Base-by-base conservation (phyloP, 495 filamentous ascomycete genomes). In the Aspergillus leporis region DNA sequence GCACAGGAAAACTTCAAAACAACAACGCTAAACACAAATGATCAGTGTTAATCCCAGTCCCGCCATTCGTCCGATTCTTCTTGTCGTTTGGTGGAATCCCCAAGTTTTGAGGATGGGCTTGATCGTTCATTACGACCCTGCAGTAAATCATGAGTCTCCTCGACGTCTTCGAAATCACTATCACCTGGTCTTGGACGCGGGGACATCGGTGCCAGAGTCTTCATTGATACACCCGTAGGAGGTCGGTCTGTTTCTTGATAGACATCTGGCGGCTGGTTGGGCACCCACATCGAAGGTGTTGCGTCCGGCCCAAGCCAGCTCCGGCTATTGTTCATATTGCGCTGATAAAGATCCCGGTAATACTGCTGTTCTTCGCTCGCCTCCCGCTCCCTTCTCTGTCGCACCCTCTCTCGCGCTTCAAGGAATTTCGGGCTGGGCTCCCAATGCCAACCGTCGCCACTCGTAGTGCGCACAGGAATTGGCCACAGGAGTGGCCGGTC, bases 361-460 rank as follows among this genome's bases (percentile, higher is more conserved):
- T 72, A 70, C 45, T 89, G 84, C 45, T 84, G 75, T 55, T 83
- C 78, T 1, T 69, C 63, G 7, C 58, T 63, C 22, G 76, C 68
- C 59, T 90, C 86, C 53, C 80, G 76, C 50, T 86, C 82, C 16
- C 90, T 76, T 60, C 85, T 81, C 4, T 72, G 51, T 2, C 83
- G 78, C 31, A 91, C 66, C 2, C 74, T 71, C 21, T 91, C 87
- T 41, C 85, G 79, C 4, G 86, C 87, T 23, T 84, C 85, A 16
- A 89, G 60, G 83, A 91, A 94, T 58, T 81, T 82, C 1, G 76
- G 72, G 41, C 85, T 96, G 1, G 92, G 83, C 66, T 96, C 92
- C 94, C 94, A 98, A 63, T 74, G 83, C 92, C 92, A 98, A n/a
- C 94, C 94, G 68, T 98, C 91, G 10, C 93, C 93, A 0, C 83